A percentile compares a stretch with the other conserved stretches of the same genome.
These are phyloP conservation scores for Monilinia fructigena DNA, from an alignment of 2,329 filamentous ascomycete genomes.

Conservation along the genomic window DNA sequence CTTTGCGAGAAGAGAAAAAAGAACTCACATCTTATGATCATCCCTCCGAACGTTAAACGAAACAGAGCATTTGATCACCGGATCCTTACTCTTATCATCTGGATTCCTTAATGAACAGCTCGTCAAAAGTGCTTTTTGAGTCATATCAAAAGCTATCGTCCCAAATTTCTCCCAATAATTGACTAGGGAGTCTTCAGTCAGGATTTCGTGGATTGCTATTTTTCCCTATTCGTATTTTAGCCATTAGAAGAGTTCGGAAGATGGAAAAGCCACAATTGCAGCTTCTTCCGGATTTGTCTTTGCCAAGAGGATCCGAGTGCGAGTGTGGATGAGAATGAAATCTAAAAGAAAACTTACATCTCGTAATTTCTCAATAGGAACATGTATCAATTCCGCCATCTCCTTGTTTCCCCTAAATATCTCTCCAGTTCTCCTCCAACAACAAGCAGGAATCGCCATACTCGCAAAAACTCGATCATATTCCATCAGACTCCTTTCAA, in stretches of 20 bases:
- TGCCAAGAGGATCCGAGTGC: slow-evolving; percentile 16
- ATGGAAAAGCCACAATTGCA: slow-evolving; percentile 16
- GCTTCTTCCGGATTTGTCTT: not conserved
- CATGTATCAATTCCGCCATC: slow-evolving; percentile 94
- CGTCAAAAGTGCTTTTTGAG: slow-evolving; percentile 91
- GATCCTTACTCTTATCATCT: slow-evolving; percentile 63
- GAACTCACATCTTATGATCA: slow-evolving; percentile 87
- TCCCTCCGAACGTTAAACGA: slow-evolving; percentile 95
- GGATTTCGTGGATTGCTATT: slow-evolving; percentile 90
- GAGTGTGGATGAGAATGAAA: not conserved
- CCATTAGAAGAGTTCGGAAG: slow-evolving; percentile 6
- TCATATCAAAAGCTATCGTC: slow-evolving; percentile 91
- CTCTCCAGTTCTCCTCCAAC: slow-evolving; percentile 94
- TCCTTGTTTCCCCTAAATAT: slow-evolving; percentile 98
- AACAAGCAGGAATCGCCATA: slow-evolving; percentile 97
- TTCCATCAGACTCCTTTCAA: slow-evolving; percentile 93
- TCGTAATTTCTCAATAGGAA: slow-evolving; percentile 84
- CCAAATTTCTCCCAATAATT: slow-evolving; percentile 99
- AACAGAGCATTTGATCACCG: slow-evolving; percentile 89
- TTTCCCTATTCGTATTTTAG: slow-evolving; percentile 63
- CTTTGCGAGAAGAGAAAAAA: not conserved
- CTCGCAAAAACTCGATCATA: slow-evolving; percentile 98
- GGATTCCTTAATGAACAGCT: slow-evolving; percentile 89
- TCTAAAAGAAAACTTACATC: slow-evolving; percentile 64
- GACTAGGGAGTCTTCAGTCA: slow-evolving; percentile 91